Conservation (phyloP, 2,329 filamentous ascomycete genomes). For the Pyrenochaeta sp. region DNA sequence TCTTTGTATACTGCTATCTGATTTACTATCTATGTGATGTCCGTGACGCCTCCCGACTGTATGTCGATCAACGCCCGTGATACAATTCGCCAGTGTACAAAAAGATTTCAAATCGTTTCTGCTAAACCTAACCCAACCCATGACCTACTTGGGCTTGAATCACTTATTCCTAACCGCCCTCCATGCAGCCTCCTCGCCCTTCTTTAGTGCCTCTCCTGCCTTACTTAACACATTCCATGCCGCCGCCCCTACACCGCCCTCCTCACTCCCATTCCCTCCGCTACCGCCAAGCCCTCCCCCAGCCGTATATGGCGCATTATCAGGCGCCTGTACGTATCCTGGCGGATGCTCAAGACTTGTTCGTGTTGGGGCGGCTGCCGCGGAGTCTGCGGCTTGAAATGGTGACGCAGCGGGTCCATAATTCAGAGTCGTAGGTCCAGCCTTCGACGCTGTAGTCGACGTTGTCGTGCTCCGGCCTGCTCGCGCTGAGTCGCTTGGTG, state of each 20-base stretch:
- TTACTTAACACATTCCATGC: conserved; percentile 48
- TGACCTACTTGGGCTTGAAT: neutral
- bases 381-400: conserved; percentile 32
- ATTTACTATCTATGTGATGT: conserved; percentile 18
- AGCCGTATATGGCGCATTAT: conserved; percentile 49
- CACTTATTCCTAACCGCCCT: conserved; percentile 43
- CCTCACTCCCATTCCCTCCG: conserved; percentile 18
- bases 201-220: conserved; percentile 47
- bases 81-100: neutral
- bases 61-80: neutral
- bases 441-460: conserved; percentile 31
- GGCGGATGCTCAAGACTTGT: conserved; percentile 54
- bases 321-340: conserved; percentile 58
- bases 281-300: conserved; percentile 51
- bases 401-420: conserved; percentile 46
- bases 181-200: conserved; percentile 48
- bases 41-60: neutral
- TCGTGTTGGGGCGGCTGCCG: conserved; percentile 24
- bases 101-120: neutral
- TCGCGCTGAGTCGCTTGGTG: conserved; percentile 48
- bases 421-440: conserved; percentile 50
- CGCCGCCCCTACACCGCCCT: conserved; percentile 38
- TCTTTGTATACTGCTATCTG: conserved; percentile 25
- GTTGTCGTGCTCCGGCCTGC: conserved; percentile 51
- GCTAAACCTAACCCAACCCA: neutral